Percentiles rank a stretch among this genome's conserved stretches.
Conservation (phyloP, 2,329 filamentous ascomycete species). For the Alternaria ethzedia region DNA sequence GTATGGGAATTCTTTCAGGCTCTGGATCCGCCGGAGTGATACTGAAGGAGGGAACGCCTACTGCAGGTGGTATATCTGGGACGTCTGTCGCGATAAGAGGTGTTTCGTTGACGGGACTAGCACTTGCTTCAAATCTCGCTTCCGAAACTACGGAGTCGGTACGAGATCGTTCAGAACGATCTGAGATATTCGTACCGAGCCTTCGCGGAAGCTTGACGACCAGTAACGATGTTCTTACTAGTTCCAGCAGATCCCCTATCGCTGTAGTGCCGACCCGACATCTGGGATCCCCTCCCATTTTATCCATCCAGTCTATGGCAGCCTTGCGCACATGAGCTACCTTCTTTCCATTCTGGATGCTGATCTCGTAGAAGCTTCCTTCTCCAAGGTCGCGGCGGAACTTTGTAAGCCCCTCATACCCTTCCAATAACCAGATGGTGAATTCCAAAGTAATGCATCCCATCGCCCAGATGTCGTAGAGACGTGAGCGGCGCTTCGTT, state of each 20-base stretch:
- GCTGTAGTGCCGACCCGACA: neutral
- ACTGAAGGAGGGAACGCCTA: neutral
- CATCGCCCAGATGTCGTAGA: constrained; percentile 34
- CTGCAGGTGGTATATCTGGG: too few relatives aligned
- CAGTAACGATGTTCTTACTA: constrained; percentile 5
- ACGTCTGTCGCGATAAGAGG: too few relatives aligned
- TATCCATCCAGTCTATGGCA: constrained; percentile 1
- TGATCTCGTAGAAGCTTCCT: neutral
- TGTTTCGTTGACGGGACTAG: neutral
- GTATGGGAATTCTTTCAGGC: neutral
- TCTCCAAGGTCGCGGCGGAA: constrained; percentile 3
- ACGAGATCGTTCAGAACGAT: neutral
- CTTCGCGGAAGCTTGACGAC: constrained; percentile 6
- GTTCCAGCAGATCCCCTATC: constrained; percentile 9
- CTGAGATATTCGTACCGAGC: neutral
- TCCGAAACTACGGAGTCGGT: neutral
- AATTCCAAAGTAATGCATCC: constrained; percentile 33
- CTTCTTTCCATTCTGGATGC: neutral
- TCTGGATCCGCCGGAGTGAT: neutral
- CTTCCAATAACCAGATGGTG: constrained; percentile 27
- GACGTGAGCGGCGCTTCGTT: constrained; percentile 15
- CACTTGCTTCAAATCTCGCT: neutral
- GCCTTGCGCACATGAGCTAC: neutral
- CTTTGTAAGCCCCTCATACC: neutral
- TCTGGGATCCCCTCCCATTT: constrained; percentile 2